Evolutionary conservation across 805 yeast genomes (phyloP).

Genomic region (Lachancea sp.): DNA sequence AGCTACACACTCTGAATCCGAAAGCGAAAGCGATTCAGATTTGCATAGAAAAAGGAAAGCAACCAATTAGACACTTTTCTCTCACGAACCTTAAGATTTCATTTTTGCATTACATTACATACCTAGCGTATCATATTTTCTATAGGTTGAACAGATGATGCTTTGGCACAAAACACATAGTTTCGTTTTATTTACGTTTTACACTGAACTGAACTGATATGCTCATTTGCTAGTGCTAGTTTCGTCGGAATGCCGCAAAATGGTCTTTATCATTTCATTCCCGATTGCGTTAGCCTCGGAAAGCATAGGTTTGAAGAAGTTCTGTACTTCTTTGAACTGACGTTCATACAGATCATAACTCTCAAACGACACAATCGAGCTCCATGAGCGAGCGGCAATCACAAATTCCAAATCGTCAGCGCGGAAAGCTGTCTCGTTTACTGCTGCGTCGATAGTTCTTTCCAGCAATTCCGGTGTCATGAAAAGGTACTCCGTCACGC

Average conservation of each 20-base stretch:
- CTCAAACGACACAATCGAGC: conserved; percentile 69
- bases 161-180: too few species aligned
- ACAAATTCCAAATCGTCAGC: conserved; percentile 90
- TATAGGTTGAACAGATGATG: not conserved
- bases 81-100: too few species aligned
- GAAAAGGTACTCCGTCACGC: conserved; percentile 88
- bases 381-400: conserved; percentile 84
- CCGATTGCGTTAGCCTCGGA: conserved; percentile 85
- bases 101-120: not conserved
- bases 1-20: not conserved
- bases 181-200: too few species aligned
- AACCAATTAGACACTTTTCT: not conserved
- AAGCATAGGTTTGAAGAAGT: conserved; percentile 79
- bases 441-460: conserved; percentile 66
- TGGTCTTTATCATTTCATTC: conserved; percentile 87
- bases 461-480: conserved; percentile 80
- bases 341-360: conserved; percentile 64
- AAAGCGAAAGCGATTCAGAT: not conserved
- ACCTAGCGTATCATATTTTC: not conserved
- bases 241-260: conserved; percentile 37
- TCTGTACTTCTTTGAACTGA: conserved; percentile 72
- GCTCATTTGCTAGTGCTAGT: not conserved
- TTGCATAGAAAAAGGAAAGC: conserved; percentile 5
- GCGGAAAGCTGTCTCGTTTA: conserved; percentile 60
- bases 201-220: not conserved